Evolutionary conservation across 2,329 filamentous ascomycete species (phyloP).

Genomic region (Fusarium subglutinans): DNA sequence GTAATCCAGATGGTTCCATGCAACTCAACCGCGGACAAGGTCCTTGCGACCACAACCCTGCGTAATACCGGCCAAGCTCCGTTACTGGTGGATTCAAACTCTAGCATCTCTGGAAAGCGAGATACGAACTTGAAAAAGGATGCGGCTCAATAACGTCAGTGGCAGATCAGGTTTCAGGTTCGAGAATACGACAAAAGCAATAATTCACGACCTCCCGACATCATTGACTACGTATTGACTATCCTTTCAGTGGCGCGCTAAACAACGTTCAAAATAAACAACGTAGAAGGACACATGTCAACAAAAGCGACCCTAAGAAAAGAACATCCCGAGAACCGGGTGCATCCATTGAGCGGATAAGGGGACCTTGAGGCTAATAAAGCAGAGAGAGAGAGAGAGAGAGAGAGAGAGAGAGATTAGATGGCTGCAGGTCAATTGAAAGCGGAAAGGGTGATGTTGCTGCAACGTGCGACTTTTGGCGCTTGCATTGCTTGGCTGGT

Average conservation of each 20-base stretch:
- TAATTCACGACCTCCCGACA: not conserved
- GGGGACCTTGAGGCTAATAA: constrained; percentile 34
- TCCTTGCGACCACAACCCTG: constrained; percentile 23
- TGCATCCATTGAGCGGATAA: constrained; percentile 18
- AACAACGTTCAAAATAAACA: not conserved
- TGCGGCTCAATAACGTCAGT: constrained; percentile 38
- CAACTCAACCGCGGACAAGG: constrained; percentile 17
- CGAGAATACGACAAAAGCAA: not conserved
- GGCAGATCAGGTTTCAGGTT: constrained; percentile 17
- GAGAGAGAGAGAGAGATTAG: constrained; percentile 16
- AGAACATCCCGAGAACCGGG: constrained; percentile 31
- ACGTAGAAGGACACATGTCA: not conserved
- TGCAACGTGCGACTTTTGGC: constrained; percentile 31
- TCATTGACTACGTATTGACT: not conserved
- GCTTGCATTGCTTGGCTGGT: constrained; percentile 12
- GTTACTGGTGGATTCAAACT: constrained; percentile 27
- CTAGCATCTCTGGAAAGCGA: not conserved
- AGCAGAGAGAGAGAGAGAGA: constrained; percentile 2
- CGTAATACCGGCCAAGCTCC: constrained; percentile 22
- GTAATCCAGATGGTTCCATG: constrained; percentile 29
- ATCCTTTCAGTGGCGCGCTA: constrained; percentile 10
- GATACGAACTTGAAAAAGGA: not conserved
- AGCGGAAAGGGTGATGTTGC: constrained; percentile 16
- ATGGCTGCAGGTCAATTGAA: constrained; percentile 24
- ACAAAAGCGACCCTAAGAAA: constrained; percentile 5